Conservation (phyloP, 176 grass and related monocot genomes). For the Puccinellia tenuiflora region DNA sequence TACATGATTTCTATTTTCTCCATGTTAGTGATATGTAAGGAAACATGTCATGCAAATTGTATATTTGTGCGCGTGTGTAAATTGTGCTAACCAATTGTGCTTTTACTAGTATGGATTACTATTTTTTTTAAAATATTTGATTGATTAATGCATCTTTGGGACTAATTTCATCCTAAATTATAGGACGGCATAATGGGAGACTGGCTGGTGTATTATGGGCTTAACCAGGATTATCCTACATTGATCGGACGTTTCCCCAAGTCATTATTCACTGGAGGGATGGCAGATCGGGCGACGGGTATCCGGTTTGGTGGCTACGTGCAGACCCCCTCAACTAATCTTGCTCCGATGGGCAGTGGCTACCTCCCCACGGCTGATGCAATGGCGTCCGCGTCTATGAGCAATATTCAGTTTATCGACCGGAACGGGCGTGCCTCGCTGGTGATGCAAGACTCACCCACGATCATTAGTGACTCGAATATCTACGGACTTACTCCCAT, state of each 20-base stretch:
- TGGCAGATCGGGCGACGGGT: not conserved
- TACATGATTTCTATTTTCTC: not conserved
- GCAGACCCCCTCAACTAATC: not conserved
- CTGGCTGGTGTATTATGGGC: not conserved
- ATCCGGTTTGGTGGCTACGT: not conserved
- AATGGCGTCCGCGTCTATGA: not conserved
- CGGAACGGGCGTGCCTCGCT: not conserved
- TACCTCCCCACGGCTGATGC: not conserved
- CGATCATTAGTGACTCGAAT: not conserved
- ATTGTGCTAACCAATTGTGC: not conserved
- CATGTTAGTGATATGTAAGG: not conserved
- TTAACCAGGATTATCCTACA: not conserved
- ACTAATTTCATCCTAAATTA: not conserved
- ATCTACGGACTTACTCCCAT: not conserved
- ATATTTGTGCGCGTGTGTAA: not conserved
- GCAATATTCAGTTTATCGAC: not conserved
- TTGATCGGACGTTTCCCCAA: not conserved
- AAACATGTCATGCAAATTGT: not conserved
- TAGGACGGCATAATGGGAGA: not conserved
- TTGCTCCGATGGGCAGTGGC: constrained; percentile 14
- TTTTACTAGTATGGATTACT: not conserved
- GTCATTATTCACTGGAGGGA: not conserved
- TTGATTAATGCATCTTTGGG: not conserved
- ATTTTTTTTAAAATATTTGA: no score
- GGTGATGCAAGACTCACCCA: not conserved